Base-by-base conservation (phyloP, 306 rosid genomes). In the Albizia julibrissin region DNA sequence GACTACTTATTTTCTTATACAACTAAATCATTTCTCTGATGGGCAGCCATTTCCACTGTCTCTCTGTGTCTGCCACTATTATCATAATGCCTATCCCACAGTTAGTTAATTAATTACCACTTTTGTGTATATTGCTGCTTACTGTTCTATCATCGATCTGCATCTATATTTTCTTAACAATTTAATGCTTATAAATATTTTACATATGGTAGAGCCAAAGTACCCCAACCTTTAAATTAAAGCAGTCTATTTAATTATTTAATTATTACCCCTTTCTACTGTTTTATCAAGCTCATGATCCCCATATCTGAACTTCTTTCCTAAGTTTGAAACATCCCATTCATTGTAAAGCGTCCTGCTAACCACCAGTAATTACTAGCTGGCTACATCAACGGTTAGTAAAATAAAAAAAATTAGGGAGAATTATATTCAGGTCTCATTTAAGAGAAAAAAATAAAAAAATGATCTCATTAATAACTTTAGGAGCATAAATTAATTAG, bases 51-150 rank as follows among this genome's bases (percentile, higher is more conserved):
- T 65, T 74, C 69, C 80, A 54, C 74, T 62, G 21, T n/a, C 27
- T 56, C 27, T 75, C n/a, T 76, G 26, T 80, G 81, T 59, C 85
- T 76, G 83, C 74, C 75, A 79, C 79, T 82, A 79, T 69, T 68
- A 56, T 49, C 80, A 43, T 72, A 15, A 80, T 54, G 80, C 72
- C 73, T 78, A 62, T 54, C 43, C 69, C 67, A 75, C 81, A 65
- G 42, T 83, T 44, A 4, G 9, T 26, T 31, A 52, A 52, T 52
- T 52, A 83, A 83, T 24, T 10, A 59, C 66, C 24, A n/a, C 33
- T 59, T 1, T 21, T n/a, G 27, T n/a, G 29, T 56, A 0, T 24
- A 37, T 68, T 49, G 85, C 66, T 29, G 6, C 70, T 16, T 21
- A 81, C 82, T 65, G 59, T 70, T 69, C 43, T 34, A 37, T 37